phyloP scores from a whole-genome alignment of 306 rosid species.

The Vigna radiata region DNA sequence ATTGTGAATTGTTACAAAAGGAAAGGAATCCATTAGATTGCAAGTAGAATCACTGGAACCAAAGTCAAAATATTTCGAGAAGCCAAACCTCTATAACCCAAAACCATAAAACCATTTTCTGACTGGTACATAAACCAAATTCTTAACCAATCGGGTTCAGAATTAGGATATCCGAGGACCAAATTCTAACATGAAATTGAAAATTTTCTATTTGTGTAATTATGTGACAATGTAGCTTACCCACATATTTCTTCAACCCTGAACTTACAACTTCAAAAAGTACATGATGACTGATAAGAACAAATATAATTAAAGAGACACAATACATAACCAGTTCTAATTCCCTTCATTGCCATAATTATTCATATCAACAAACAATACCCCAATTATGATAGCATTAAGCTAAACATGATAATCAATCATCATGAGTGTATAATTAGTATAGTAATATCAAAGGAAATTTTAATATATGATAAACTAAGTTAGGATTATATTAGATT shows the following conservation, averaged over 20 bases:
- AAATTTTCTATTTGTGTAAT: too few relatives aligned
- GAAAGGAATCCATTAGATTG: constrained; percentile 77
- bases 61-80: constrained; percentile 76
- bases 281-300: too few relatives aligned
- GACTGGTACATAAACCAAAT: too few relatives aligned
- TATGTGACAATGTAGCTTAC: too few relatives aligned
- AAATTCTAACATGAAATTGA: too few relatives aligned
- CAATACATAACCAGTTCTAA: neutral
- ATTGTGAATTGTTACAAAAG: constrained; percentile 72
- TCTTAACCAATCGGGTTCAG: too few relatives aligned
- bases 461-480: too few relatives aligned
- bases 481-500: constrained; percentile 11
- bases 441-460: too few relatives aligned
- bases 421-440: neutral
- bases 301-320: neutral
- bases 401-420: neutral
- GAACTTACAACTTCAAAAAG: too few relatives aligned
- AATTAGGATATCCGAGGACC: too few relatives aligned
- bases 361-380: neutral
- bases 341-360: neutral
- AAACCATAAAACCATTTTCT: neutral
- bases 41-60: constrained; percentile 70
- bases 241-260: too few relatives aligned
- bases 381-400: neutral
- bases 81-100: constrained; percentile 75